Evolutionary conservation across 2,329 filamentous ascomycete genomes (phyloP), one percentile per base, ranked within the genome.

Genomic region (Botrytis galanthina): DNA sequence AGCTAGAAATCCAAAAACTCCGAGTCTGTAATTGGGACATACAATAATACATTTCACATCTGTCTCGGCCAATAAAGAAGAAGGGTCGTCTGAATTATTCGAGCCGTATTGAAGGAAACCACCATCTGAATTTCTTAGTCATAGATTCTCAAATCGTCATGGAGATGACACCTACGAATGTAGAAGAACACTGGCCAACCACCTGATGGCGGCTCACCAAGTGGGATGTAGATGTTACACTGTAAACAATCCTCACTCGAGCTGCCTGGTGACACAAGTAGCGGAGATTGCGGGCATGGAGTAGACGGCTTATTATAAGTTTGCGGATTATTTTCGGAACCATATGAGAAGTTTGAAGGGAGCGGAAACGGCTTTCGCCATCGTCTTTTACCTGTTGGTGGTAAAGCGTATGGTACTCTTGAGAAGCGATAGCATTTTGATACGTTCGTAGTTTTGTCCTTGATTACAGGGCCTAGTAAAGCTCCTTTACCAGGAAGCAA

Each of bases 51-150:
- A 82, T 83, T 81, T 10, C 85, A 82, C 82, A 86, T 90, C 16
- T 86, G 84, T 20, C 91, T 86, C 83, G 92, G 90, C 46, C 87
- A 88, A 0, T 85, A 87, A 75, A 90, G 88, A 78, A 92, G 86
- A 73, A 91, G 86, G 82, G 87, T 86, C 44, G 22, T 59, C 44
- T 29, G 18, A 72, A 22, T 68, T 68, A 29, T 72, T 72, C 4
- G 71, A 72, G 6, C 71, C 71, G 37, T 37, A 83, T 79, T 70
- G 87, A 84, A 78, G 61, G 32, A 61, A 73, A 39, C n/a, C 88
- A 42, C 87, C 87, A 1, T 85, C 73, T 90, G 85, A 16, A 51
- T 20, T 14, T 60, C 37, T 72, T 60, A 72, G 51, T 18, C 22
- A 20, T 16, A 42, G 16, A 29, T 22, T 29, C 16, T 26, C 4